These are phyloP conservation scores for Mucor lusitanicus DNA, from an alignment of 371 early-diverging fungal genomes.

Conservation along the genomic window DNA sequence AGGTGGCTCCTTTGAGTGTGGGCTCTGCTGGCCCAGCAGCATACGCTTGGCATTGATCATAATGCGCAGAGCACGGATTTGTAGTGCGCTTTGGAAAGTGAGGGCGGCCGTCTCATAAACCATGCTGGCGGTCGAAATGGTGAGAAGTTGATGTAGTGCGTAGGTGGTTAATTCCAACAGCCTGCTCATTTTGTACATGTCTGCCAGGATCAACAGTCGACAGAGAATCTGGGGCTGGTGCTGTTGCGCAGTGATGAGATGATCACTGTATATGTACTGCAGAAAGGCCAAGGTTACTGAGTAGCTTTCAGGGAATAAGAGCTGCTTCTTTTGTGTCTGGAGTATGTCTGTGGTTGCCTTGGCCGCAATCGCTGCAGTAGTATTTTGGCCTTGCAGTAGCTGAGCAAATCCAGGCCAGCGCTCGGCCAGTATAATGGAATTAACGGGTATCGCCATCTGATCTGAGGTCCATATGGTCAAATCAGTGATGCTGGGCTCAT, in stretches of 20 bases:
- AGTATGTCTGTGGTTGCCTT: background rate
- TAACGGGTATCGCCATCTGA: constrained; percentile 54
- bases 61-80: constrained; percentile 53
- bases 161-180: constrained; percentile 53
- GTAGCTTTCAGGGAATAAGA: constrained; percentile 56
- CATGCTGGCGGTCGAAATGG: constrained; percentile 59
- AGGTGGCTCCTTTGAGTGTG: background rate
- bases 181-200: constrained; percentile 54
- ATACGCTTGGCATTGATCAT: constrained; percentile 46
- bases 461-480: constrained; percentile 59
- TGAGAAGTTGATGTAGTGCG: constrained; percentile 58
- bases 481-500: constrained; percentile 59
- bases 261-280: constrained; percentile 69
- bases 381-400: constrained; percentile 24
- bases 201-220: constrained; percentile 59
- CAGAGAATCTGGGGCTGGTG: constrained; percentile 56
- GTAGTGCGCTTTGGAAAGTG: constrained; percentile 52
- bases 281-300: constrained; percentile 60
- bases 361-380: too few relatives aligned
- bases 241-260: constrained; percentile 57
- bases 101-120: constrained; percentile 60
- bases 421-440: constrained; percentile 62
- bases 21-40: constrained; percentile 6
- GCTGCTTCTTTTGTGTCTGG: constrained; percentile 9
- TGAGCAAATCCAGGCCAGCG: constrained; percentile 68